A percentile compares a stretch with the other conserved stretches of the same genome.
Conservation (phyloP, 352 stramenopile genomes). For the Saprolegnia parasitica region DNA sequence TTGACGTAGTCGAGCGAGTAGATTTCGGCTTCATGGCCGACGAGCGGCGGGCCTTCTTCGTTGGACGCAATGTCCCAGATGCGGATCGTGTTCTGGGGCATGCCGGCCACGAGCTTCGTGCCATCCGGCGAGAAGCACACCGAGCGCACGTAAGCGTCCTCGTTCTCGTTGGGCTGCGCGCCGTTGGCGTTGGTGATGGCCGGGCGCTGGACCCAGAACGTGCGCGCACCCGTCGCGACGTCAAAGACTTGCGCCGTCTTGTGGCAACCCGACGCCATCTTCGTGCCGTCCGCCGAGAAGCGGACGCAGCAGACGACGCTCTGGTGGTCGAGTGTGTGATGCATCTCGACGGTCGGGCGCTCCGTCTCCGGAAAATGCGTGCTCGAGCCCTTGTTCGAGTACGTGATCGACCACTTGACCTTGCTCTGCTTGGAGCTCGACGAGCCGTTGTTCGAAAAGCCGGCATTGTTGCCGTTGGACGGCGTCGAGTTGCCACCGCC, state of each 20-base stretch:
- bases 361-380: constrained; percentile 65
- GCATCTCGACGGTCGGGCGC: constrained; percentile 74
- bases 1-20: constrained; percentile 85
- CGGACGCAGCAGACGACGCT: constrained; percentile 84
- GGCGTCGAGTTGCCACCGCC: constrained; percentile 54
- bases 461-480: constrained; percentile 56
- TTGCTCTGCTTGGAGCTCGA: constrained; percentile 73
- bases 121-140: constrained; percentile 83
- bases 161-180: constrained; percentile 52
- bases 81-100: constrained; percentile 84
- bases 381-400: constrained; percentile 63
- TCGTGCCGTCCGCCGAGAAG: constrained; percentile 76
- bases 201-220: constrained; percentile 70
- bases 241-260: constrained; percentile 86
- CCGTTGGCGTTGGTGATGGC: constrained; percentile 32
- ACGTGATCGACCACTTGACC: constrained; percentile 82
- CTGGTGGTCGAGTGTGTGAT: constrained; percentile 86
- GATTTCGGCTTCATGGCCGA: constrained; percentile 81
- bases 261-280: constrained; percentile 83
- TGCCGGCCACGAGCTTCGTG: constrained; percentile 79
- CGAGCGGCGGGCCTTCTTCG: constrained; percentile 75
- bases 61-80: constrained; percentile 85
- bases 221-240: constrained; percentile 76
- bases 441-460: constrained; percentile 32
- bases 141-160: constrained; percentile 77